phyloP scores from a whole-genome alignment of 1,139 yeast genomes.

The Saccharomyces hybrid region DNA sequence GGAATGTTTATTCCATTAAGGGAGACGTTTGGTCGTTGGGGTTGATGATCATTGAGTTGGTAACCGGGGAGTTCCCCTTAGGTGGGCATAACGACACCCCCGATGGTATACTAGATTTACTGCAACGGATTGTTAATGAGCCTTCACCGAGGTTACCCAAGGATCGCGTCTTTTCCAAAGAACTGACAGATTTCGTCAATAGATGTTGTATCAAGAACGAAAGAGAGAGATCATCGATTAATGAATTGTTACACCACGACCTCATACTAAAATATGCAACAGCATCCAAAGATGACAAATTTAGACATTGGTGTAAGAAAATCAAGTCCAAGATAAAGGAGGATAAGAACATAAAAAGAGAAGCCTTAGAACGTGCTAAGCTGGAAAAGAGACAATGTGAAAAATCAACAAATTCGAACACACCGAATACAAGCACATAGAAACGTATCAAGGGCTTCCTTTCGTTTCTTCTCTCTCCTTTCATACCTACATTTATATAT shows the following conservation, averaged over 20 bases:
- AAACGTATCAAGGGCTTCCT: background rate
- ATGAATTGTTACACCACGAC: constrained; percentile 41
- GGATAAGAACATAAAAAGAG: constrained; percentile 28
- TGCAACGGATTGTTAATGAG: constrained; percentile 91
- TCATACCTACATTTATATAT: background rate
- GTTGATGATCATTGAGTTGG: constrained; percentile 76
- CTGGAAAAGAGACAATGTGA: constrained; percentile 23
- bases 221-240: constrained; percentile 52
- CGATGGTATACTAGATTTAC: constrained; percentile 78
- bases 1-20: constrained; percentile 83
- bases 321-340: constrained; percentile 25
- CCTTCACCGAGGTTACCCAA: constrained; percentile 68
- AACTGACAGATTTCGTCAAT: constrained; percentile 57
- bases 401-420: constrained; percentile 7
- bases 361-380: constrained; percentile 25
- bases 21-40: constrained; percentile 98
- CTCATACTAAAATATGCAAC: constrained; percentile 24
- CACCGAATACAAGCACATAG: background rate
- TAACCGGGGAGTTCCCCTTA: constrained; percentile 70
- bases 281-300: constrained; percentile 22
- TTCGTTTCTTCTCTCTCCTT: background rate
- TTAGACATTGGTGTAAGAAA: constrained; percentile 30
- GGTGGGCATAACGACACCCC: constrained; percentile 53
- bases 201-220: constrained; percentile 62
- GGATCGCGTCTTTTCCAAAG: constrained; percentile 10